Percentiles rank a stretch among this genome's conserved stretches.
These are phyloP conservation scores for Suillus alpinus DNA, from an alignment of 768 basidiomycete genomes.

Conservation along the genomic window DNA sequence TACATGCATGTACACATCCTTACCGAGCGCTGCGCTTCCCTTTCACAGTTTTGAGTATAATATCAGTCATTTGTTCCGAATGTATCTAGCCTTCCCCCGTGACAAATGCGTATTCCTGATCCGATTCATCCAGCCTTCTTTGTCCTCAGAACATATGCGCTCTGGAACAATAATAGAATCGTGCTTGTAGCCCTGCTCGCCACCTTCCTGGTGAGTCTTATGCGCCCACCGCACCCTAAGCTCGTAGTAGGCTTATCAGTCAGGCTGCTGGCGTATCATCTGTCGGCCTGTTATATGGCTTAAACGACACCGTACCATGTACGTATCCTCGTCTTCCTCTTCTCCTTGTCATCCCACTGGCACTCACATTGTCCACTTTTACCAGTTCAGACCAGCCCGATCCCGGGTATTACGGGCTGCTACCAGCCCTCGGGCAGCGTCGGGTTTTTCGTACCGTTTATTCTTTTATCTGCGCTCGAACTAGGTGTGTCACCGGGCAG, in stretches of 20 bases:
- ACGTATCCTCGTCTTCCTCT: background rate
- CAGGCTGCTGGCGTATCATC: background rate
- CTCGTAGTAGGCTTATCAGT: background rate
- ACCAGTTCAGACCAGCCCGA: background rate
- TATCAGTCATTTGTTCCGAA: background rate
- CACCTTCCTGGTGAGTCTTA: background rate
- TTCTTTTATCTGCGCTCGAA: background rate
- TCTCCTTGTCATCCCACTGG: background rate
- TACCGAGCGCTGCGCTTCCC: background rate
- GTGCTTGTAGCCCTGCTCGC: background rate
- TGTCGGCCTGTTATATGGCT: background rate
- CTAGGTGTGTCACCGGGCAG: background rate
- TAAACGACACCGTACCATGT: background rate
- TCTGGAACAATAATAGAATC: background rate
- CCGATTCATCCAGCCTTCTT: background rate
- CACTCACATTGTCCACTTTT: background rate
- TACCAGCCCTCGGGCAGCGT: background rate
- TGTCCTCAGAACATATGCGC: background rate
- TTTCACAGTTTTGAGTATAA: background rate
- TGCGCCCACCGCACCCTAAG: background rate
- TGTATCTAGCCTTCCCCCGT: background rate
- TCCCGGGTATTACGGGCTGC: background rate
- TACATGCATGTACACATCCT: background rate
- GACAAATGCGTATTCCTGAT: background rate
- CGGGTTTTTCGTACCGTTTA: background rate